Conservation (phyloP, 257 asterid species). For the Ehretia macrophylla region DNA sequence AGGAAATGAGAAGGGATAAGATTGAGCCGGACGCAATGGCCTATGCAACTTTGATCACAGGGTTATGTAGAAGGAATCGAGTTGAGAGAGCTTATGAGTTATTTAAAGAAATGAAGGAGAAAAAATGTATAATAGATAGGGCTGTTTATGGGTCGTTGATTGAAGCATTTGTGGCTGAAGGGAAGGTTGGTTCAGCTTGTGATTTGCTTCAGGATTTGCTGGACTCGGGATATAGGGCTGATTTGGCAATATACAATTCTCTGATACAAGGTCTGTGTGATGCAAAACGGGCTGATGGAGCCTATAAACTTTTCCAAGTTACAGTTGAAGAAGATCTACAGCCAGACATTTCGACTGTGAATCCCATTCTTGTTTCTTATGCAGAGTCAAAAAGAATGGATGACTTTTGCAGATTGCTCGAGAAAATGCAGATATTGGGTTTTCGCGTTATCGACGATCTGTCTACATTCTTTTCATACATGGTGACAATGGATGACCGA, state of each 20-base stretch:
- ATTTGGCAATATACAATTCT: slow-evolving; percentile 70
- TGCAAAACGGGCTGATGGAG: slow-evolving; percentile 56
- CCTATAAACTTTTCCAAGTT: slow-evolving; percentile 68
- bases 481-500: slow-evolving; percentile 38
- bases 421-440: slow-evolving; percentile 56
- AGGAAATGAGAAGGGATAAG: slow-evolving; percentile 68
- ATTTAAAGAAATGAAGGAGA: slow-evolving; percentile 83
- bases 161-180: slow-evolving; percentile 73
- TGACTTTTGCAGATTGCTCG: slow-evolving; percentile 59
- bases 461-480: slow-evolving; percentile 48
- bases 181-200: slow-evolving; percentile 72
- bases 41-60: slow-evolving; percentile 68
- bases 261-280: slow-evolving; percentile 77
- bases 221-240: slow-evolving; percentile 88
- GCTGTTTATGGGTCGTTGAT: slow-evolving; percentile 76
- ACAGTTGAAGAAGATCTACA: slow-evolving; percentile 75
- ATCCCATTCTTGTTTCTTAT: slow-evolving; percentile 62
- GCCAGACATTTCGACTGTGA: slow-evolving; percentile 66
- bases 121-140: slow-evolving; percentile 69
- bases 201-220: slow-evolving; percentile 81
- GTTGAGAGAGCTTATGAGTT: slow-evolving; percentile 58
- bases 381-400: slow-evolving; percentile 63
- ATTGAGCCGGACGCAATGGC: slow-evolving; percentile 92
- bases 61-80: slow-evolving; percentile 53
- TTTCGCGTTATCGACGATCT: slow-evolving; percentile 39